Evolutionary conservation across 345 rosid genomes (phyloP).

Genomic region (Populus davidiana): DNA sequence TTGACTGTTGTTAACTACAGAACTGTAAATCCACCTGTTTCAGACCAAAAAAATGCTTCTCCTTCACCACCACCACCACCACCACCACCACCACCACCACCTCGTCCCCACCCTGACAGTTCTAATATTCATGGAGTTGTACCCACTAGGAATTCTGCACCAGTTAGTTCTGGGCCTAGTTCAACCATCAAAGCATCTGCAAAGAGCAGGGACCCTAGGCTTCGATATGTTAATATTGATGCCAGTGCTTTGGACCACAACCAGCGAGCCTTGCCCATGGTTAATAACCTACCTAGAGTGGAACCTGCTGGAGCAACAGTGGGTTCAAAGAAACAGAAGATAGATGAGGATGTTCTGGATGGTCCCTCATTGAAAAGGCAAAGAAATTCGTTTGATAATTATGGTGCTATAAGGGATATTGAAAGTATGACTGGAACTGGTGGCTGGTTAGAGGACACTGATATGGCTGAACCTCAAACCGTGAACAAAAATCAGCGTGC

Average conservation of each 20-base stretch:
- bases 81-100: constrained; percentile 19
- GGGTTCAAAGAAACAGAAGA: constrained; percentile 63
- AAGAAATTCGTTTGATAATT: constrained; percentile 42
- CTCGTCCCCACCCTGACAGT: constrained; percentile 22
- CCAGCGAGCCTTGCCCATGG: constrained; percentile 18
- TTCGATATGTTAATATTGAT: constrained; percentile 58
- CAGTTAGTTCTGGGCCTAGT: constrained; percentile 31
- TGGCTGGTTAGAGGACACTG: constrained; percentile 73
- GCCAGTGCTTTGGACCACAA: constrained; percentile 35
- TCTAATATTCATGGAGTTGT: constrained; percentile 22
- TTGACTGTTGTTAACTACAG: constrained; percentile 18
- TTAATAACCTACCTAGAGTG: constrained; percentile 34
- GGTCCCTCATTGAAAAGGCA: constrained; percentile 60
- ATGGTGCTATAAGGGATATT: constrained; percentile 34
- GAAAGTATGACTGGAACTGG: constrained; percentile 41
- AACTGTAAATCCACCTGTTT: constrained; percentile 21
- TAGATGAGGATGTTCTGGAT: constrained; percentile 45
- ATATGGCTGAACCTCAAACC: constrained; percentile 34
- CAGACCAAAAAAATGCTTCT: constrained; percentile 30
- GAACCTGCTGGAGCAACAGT: constrained; percentile 39
- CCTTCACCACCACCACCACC: neutral
- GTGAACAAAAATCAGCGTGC: constrained; percentile 24
- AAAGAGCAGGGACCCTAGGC: constrained; percentile 92
- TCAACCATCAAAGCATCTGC: constrained; percentile 47
- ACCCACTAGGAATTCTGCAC: constrained; percentile 29